Conservation (phyloP, 306 rosid genomes). For the Cucumis melo region DNA sequence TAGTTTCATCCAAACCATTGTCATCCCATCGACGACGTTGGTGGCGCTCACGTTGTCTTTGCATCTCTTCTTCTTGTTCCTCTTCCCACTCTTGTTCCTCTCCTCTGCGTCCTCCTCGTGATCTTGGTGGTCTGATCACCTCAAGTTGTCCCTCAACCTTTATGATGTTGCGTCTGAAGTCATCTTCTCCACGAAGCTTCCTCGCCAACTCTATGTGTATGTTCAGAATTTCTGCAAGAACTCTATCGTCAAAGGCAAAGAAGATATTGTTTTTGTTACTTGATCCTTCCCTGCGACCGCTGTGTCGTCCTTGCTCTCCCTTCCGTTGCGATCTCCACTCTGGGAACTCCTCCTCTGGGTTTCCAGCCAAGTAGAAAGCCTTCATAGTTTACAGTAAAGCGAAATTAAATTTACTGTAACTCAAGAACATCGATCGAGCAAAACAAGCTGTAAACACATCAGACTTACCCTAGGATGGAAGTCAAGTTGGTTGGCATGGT, state of each 20-base stretch:
- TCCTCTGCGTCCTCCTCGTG: background rate
- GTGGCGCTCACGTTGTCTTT: background rate
- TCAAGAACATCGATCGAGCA: no score
- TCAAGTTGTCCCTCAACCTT: conserved; percentile 20
- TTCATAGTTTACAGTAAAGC: background rate
- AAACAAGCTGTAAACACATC: no score
- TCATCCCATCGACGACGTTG: background rate
- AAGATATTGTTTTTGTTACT: conserved; percentile 36
- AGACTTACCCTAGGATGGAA: conserved; percentile 30
- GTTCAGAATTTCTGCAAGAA: conserved; percentile 24
- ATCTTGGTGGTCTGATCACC: conserved; percentile 25
- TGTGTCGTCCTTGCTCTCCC: background rate
- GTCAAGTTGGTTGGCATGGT: conserved; percentile 44
- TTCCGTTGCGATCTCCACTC: background rate
- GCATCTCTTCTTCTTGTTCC: background rate
- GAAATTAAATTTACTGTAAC: background rate
- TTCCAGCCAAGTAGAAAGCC: conserved; percentile 55
- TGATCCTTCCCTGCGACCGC: background rate
- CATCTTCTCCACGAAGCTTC: conserved; percentile 18
- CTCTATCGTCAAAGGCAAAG: conserved; percentile 20
- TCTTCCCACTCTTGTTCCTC: conserved; percentile 3
- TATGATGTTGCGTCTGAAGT: conserved; percentile 23
- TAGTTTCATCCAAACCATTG: conserved; percentile 24
- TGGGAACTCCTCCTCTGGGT: conserved; percentile 29
- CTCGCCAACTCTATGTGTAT: conserved; percentile 13